Conservation (phyloP, 805 yeast species). For the Brettanomyces anomalus region DNA sequence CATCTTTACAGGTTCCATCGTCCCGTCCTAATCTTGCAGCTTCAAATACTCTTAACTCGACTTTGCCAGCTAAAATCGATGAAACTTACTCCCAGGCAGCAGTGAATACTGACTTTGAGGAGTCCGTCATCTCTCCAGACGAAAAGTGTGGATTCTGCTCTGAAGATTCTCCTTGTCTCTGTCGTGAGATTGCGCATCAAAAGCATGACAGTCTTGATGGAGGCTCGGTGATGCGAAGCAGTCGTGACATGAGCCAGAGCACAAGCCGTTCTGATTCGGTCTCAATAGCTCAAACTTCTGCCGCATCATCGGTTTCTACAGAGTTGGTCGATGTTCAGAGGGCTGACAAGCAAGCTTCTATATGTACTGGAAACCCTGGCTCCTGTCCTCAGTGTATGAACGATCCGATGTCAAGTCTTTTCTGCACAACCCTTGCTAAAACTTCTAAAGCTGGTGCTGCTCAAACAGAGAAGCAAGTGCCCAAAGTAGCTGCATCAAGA, state of each 20-base stretch:
- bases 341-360: slow-evolving; percentile 22
- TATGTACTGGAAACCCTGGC: slow-evolving; percentile 85
- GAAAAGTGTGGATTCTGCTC: slow-evolving; percentile 93
- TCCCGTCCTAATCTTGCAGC: too few relatives aligned
- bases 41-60: too few relatives aligned
- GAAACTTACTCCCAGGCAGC: background rate
- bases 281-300: too few relatives aligned
- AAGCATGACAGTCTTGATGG: slow-evolving; percentile 13
- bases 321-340: slow-evolving; percentile 1
- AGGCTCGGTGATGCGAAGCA: slow-evolving; percentile 7
- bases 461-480: background rate
- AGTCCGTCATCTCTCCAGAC: slow-evolving; percentile 32
- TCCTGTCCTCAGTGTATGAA: slow-evolving; percentile 73
- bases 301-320: too few relatives aligned
- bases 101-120: slow-evolving; percentile 25
- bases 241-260: slow-evolving; percentile 7
- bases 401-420: slow-evolving; percentile 82
- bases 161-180: slow-evolving; percentile 85
- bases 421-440: slow-evolving; percentile 74
- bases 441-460: slow-evolving; percentile 4
- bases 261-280: slow-evolving; percentile 1
- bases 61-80: slow-evolving; percentile 1
- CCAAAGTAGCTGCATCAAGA: background rate
- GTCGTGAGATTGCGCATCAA: slow-evolving; percentile 66
- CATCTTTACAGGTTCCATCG: too few relatives aligned